Conservation (phyloP, 2,329 filamentous ascomycete species). For the Exophiala sp. region DNA sequence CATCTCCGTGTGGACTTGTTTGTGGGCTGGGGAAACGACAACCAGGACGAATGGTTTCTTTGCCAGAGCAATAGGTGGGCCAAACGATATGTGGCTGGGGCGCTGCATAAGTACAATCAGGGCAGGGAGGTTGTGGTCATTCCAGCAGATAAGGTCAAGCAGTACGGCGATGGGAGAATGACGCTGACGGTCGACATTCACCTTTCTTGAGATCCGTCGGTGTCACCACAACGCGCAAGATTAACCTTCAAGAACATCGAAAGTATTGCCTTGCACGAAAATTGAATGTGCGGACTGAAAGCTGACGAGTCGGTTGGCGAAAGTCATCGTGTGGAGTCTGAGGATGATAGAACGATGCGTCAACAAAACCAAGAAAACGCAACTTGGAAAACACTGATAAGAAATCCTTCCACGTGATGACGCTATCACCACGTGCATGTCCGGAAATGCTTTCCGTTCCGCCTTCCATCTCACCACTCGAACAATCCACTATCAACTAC, state of each 20-base stretch:
- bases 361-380: too few species aligned
- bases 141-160: slow-evolving; percentile 9
- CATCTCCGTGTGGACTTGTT: slow-evolving; percentile 18
- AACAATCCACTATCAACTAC: too few species aligned
- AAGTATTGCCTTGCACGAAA: not conserved
- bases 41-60: slow-evolving; percentile 21
- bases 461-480: too few species aligned
- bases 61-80: slow-evolving; percentile 20
- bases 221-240: too few species aligned
- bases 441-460: too few species aligned
- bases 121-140: slow-evolving; percentile 9
- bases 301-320: too few species aligned
- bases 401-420: too few species aligned
- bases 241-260: not conserved
- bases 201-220: slow-evolving; percentile 4
- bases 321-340: too few species aligned
- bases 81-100: slow-evolving; percentile 13
- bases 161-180: slow-evolving; percentile 13
- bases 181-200: slow-evolving; percentile 17
- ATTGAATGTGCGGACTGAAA: not conserved
- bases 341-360: too few species aligned
- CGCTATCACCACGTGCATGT: too few species aligned
- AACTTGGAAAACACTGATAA: too few species aligned
- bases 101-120: slow-evolving; percentile 11
- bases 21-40: slow-evolving; percentile 13